Base-by-base conservation (phyloP, 2,329 filamentous ascomycete genomes). In the Magnaporthiopsis poae region DNA sequence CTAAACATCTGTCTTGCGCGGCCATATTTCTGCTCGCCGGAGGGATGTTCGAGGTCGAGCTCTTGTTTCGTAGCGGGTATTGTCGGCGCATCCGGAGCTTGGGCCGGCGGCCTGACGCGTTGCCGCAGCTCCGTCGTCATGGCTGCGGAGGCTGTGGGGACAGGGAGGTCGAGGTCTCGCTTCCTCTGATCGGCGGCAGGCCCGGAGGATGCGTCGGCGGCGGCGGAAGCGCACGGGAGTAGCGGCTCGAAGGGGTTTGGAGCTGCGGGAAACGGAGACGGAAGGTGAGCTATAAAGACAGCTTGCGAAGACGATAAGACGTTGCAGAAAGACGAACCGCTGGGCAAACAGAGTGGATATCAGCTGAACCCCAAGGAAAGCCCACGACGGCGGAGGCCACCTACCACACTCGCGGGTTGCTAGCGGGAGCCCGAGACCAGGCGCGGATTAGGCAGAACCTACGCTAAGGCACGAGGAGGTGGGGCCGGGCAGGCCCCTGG, bases 11-110 rank as follows among this genome's bases (percentile, higher is more conserved):
- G 82, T 68, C 81, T 78, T 18, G 79, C 71, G 11, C 75, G 74
- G 63, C 84, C 81, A 75, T 88, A 80, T 68, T 83, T 80, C 65
- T 80, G 75, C 66, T 80, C 80, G n/a, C 85, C 85, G 1, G 84
- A 84, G 0, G 85, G 84, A 72, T 88, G 84, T 21, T 29, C 60
- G 8, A 35, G 15, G 33, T 61, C 56, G 56, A 25, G 65, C 39
- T 75, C 74, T 36, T 69, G 60, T 21, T 60, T 39, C 15, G 61
- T 35, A 35, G 56, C 59, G 64, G n/a, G 11, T 31, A 59, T 46
- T 15, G 60, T 29, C n/a, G 64, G 64, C 12, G 59, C 35, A n/a
- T 39, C 25, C n/a, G 56, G 31, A 27, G 60, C 33, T 35, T 61
- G n/a, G 64, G 61, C 46, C 33, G 56, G 62, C 56, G 64, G 56